A percentile compares a stretch with the other conserved stretches of the same genome.
These are phyloP conservation scores for Pyrenochaeta sp. DNA, from an alignment of 2,329 filamentous ascomycete genomes.

Conservation along the genomic window DNA sequence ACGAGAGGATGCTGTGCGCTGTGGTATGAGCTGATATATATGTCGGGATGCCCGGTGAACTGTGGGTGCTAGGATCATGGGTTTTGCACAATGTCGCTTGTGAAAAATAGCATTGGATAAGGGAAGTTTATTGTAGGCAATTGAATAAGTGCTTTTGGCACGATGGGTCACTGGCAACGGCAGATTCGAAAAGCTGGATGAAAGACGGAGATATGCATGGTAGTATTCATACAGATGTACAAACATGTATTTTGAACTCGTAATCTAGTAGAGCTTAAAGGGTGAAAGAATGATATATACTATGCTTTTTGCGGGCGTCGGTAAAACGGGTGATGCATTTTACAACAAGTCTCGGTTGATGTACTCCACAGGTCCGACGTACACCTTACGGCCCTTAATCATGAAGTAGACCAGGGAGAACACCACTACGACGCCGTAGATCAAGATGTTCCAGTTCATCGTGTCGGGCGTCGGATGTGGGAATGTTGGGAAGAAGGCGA, in stretches of 20 bases:
- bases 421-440: constrained; percentile 56
- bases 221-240: not conserved
- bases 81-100: not conserved
- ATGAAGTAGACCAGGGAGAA: constrained; percentile 56
- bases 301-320: not conserved
- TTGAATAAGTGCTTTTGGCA: not conserved
- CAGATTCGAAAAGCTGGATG: not conserved
- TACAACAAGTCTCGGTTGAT: constrained; percentile 21
- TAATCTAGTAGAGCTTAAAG: not conserved
- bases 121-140: not conserved
- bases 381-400: constrained; percentile 52
- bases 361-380: constrained; percentile 46
- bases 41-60: not conserved
- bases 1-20: not conserved
- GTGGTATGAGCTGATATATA: not conserved
- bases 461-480: constrained; percentile 38
- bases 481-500: constrained; percentile 55
- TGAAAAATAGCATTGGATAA: not conserved
- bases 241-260: not conserved
- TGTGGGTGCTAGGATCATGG: not conserved
- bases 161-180: not conserved
- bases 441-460: constrained; percentile 60
- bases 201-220: not conserved
- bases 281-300: not conserved
- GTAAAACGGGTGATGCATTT: not conserved